phyloP scores from a whole-genome alignment of 2,329 filamentous ascomycete species.

The Colletotrichum paranaense region DNA sequence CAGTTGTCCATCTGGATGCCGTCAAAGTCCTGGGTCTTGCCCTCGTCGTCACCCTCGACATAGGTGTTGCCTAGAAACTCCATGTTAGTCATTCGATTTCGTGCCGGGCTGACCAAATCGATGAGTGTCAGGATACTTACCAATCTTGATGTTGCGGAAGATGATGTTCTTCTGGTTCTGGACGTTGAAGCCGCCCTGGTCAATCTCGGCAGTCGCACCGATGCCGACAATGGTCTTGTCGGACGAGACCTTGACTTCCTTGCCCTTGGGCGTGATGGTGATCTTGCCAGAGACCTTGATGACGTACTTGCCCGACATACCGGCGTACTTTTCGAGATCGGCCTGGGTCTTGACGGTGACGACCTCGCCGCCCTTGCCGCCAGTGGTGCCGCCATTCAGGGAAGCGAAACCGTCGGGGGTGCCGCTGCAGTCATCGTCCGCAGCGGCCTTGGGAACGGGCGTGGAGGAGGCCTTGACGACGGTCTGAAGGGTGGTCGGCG shows the following conservation, averaged over 20 bases:
- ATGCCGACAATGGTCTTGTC: conserved; percentile 43
- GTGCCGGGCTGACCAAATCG: background rate
- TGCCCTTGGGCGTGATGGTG: conserved; percentile 38
- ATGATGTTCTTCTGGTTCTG: conserved; percentile 39
- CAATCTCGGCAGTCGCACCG: conserved; percentile 38
- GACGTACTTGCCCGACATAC: conserved; percentile 37
- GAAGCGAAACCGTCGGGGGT: conserved; percentile 39
- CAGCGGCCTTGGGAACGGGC: conserved; percentile 1
- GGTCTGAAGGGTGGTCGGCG: conserved; percentile 9
- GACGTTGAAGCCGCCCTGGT: conserved; percentile 39
- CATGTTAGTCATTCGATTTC: background rate
- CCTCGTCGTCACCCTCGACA: conserved; percentile 36
- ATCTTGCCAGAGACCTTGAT: conserved; percentile 41
- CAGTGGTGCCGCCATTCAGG: conserved; percentile 40
- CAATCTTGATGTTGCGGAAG: conserved; percentile 40
- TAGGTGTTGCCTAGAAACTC: conserved; percentile 14
- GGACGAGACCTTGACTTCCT: conserved; percentile 35
- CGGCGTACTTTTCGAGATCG: conserved; percentile 39
- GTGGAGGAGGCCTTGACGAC: conserved; percentile 24
- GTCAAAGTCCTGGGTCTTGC: conserved; percentile 40
- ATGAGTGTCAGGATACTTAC: background rate
- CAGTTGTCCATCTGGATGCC: conserved; percentile 39
- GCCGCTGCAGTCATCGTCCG: conserved; percentile 25
- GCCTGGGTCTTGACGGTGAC: conserved; percentile 37
- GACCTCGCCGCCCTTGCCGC: conserved; percentile 38